Evolutionary conservation across 2,329 filamentous ascomycete genomes (phyloP), one percentile per base, ranked within the genome.

Genomic region (Exophiala aquamarina): DNA sequence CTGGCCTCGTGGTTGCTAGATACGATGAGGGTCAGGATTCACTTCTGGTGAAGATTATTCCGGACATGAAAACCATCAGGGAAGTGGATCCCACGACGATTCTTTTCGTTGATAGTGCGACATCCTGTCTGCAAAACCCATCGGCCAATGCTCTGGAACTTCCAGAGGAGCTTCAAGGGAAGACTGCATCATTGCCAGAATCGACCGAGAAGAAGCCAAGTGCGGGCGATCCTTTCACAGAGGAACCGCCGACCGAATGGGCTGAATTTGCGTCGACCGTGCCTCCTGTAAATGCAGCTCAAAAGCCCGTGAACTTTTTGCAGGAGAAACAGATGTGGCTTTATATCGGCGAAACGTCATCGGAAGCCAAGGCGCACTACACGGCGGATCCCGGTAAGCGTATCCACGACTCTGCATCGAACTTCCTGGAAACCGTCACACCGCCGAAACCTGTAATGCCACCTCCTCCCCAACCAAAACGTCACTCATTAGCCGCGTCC

Each of bases 331-430:
- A 88, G 63, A 67, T 95, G 14, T 97, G 91, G 89, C 81, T 89
- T 70, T 97, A 96, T 65, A 77, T 98, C 50, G 89, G 89, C 23
- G 82, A 82, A 64, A 81, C 79, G 15, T 97, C 92, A 17, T 96
- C 92, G 5, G 92, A 97, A 62, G 87, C 89, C 44, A 90, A 85
- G 66, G 85, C 90, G 19, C 89, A 94, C 65, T 98, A 93, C 69
- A 95, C 91, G 3, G 87, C 93, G 60, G 83, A 95, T 68, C 81
- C 78, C 34, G 71, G 68, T 49, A 74, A 73, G 48, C 56, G 60
- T 50, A 58, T 69, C 54, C 70, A 75, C 66, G 74, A 76, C 60
- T 67, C 68, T 53, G 65, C 68, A 52, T 69, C 71, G 51, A 74
- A 74, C 66, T 76, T 75, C 66, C 65, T 76, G 45, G 71, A 74